Conservation (phyloP, 2,329 filamentous ascomycete genomes). For the Fusarium nisikadoi region DNA sequence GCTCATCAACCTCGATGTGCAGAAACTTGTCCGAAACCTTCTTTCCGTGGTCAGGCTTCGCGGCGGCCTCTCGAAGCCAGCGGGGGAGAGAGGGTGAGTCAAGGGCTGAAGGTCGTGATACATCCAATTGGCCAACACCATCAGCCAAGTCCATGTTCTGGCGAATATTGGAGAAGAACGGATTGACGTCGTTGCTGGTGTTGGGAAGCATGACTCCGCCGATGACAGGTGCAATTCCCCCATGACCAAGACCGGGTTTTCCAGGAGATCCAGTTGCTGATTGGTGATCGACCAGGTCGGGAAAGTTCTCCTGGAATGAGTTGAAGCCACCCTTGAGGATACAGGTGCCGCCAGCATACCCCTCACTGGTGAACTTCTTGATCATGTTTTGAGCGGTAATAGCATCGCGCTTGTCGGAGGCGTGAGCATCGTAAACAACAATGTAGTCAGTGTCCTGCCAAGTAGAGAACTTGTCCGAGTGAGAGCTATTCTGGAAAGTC, state of each 20-base stretch:
- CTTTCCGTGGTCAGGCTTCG: conserved; percentile 78
- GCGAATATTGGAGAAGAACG: conserved; percentile 95
- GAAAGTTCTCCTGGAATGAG: conserved; percentile 74
- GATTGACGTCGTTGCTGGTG: conserved; percentile 76
- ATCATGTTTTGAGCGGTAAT: conserved; percentile 84
- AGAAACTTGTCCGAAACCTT: conserved; percentile 85
- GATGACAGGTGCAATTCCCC: conserved; percentile 74
- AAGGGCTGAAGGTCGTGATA: conserved; percentile 59
- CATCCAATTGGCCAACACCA: conserved; percentile 86
- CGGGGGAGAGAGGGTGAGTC: conserved; percentile 68
- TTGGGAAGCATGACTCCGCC: conserved; percentile 87
- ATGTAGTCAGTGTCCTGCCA: conserved; percentile 83
- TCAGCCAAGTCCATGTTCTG: conserved; percentile 96
- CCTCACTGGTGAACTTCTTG: conserved; percentile 90
- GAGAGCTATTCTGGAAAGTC: conserved; percentile 79
- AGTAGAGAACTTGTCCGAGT: conserved; percentile 76
- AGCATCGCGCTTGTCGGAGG: conserved; percentile 82
- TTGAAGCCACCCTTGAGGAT: conserved; percentile 86
- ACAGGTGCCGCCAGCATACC: conserved; percentile 77
- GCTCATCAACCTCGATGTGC: conserved; percentile 83
- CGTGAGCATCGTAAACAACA: conserved; percentile 86
- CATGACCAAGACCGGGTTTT: conserved; percentile 59
- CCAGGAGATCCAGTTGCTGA: conserved; percentile 51
- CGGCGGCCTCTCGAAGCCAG: conserved; percentile 80
- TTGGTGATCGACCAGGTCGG: conserved; percentile 69